Percentiles rank a stretch among this genome's conserved stretches.
Evolutionary conservation across 805 yeast species (phyloP).

Genomic region (Teunomyces kruisii): DNA sequence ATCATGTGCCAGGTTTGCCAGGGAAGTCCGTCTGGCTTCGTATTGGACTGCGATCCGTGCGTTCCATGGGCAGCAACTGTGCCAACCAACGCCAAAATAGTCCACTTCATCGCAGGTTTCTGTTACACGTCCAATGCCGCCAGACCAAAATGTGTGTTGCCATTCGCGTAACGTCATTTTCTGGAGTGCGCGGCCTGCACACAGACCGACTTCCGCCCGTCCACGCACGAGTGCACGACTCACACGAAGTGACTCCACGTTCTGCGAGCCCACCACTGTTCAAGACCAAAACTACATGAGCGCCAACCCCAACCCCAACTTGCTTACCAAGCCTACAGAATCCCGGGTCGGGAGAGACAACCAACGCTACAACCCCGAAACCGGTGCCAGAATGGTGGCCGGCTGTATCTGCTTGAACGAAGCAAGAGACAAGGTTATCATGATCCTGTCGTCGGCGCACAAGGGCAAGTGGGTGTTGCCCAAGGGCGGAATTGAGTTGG

Average conservation of each 20-base stretch:
- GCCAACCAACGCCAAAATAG: neutral
- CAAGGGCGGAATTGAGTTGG: constrained; percentile 91
- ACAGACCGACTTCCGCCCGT: too few relatives aligned
- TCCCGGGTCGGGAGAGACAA: constrained; percentile 55
- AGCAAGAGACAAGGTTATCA: constrained; percentile 60
- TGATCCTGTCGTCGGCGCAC: constrained; percentile 75
- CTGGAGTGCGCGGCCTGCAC: neutral
- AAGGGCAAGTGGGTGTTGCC: constrained; percentile 83
- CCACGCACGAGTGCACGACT: too few relatives aligned
- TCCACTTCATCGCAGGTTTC: constrained; percentile 2
- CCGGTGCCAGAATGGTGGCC: constrained; percentile 88
- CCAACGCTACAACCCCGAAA: constrained; percentile 55
- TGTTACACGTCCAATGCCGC: neutral
- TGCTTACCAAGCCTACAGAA: constrained; percentile 8
- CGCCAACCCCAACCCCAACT: neutral
- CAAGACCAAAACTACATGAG: neutral
- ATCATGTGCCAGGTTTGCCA: constrained; percentile 94
- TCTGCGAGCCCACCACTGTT: neutral
- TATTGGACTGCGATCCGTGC: neutral
- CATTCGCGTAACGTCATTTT: neutral
- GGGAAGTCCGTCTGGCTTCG: constrained; percentile 48
- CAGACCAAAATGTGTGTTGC: too few relatives aligned
- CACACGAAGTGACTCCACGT: neutral
- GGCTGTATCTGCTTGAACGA: constrained; percentile 79
- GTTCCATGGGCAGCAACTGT: constrained; percentile 7